Percentiles rank a stretch among this genome's conserved stretches.
phyloP scores from a whole-genome alignment of 2,329 filamentous ascomycete genomes.

The Thelonectria discophora region DNA sequence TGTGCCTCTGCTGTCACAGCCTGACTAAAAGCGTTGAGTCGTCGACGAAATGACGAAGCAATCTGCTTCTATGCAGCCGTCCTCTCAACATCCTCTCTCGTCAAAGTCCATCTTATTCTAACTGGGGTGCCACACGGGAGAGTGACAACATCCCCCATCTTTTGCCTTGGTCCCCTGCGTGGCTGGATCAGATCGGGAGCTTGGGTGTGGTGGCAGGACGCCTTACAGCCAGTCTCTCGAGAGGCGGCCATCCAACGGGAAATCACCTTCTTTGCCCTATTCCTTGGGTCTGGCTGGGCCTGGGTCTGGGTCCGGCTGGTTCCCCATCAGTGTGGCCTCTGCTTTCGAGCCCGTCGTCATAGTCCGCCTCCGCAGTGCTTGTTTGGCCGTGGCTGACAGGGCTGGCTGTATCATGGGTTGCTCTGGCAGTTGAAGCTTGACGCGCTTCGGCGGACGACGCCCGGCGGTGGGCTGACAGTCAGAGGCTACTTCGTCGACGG shows the following conservation, averaged over 20 bases:
- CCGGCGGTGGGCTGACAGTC: slow-evolving; percentile 29
- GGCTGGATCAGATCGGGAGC: slow-evolving; percentile 43
- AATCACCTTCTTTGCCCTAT: slow-evolving; percentile 29
- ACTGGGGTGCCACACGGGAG: slow-evolving; percentile 9
- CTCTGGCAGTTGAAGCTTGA: slow-evolving; percentile 7
- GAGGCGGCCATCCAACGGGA: slow-evolving; percentile 27
- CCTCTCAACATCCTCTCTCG: neutral
- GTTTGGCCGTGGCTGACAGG: neutral
- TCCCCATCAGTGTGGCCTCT: slow-evolving; percentile 23
- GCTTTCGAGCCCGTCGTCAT: slow-evolving; percentile 15
- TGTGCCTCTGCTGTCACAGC: too few relatives aligned
- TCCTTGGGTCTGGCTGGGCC: neutral
- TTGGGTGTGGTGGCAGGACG: slow-evolving; percentile 33
- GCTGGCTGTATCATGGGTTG: slow-evolving; percentile 22
- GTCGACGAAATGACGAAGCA: neutral
- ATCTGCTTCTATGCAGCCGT: neutral
- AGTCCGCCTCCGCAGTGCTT: neutral
- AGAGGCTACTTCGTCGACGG: neutral
- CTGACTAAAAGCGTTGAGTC: neutral
- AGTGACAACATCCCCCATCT: slow-evolving; percentile 17
- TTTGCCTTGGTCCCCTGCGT: slow-evolving; percentile 34
- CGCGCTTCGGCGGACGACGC: slow-evolving; percentile 27
- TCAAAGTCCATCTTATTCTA: neutral
- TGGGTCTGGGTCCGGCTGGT: slow-evolving; percentile 24
- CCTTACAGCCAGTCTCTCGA: slow-evolving; percentile 5